phyloP scores from a whole-genome alignment of 257 asterid species.

The Capsicum chinense region DNA sequence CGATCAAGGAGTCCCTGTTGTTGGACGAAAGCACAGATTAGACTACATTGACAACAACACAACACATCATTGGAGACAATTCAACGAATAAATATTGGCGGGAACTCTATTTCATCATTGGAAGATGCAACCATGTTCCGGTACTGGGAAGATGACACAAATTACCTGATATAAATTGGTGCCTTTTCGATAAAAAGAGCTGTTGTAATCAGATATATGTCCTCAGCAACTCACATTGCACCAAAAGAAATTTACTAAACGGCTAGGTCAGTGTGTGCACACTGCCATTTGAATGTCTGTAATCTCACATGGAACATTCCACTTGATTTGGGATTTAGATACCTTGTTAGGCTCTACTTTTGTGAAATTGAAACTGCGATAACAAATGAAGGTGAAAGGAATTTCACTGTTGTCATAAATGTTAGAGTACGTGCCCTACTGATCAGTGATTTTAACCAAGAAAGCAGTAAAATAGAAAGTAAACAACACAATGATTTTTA shows the following conservation, averaged over 20 bases:
- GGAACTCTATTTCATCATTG: slow-evolving; percentile 52
- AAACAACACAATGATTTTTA: no score
- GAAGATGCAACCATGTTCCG: slow-evolving; percentile 63
- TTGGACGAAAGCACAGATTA: slow-evolving; percentile 54
- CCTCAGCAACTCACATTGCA: slow-evolving; percentile 38
- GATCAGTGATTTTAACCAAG: no score
- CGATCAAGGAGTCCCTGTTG: slow-evolving; percentile 45
- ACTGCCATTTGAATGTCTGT: slow-evolving; percentile 25
- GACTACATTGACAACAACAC: slow-evolving; percentile 60
- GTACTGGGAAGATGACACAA: slow-evolving; percentile 57
- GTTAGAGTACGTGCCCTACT: no score
- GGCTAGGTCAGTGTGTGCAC: slow-evolving; percentile 41
- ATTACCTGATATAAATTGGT: slow-evolving; percentile 45
- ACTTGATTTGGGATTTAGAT: slow-evolving; percentile 64
- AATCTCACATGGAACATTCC: slow-evolving; percentile 59
- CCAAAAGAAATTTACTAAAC: slow-evolving; percentile 35
- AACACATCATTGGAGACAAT: slow-evolving; percentile 55
- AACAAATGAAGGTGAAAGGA: slow-evolving; percentile 34
- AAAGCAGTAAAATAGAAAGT: no score
- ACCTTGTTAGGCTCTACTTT: slow-evolving; percentile 70
- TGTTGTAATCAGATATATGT: slow-evolving; percentile 33
- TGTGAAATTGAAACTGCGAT: slow-evolving; percentile 43
- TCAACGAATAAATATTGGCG: slow-evolving; percentile 61
- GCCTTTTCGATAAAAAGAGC: slow-evolving; percentile 39
- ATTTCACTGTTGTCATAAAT: slow-evolving; percentile 45